Evolutionary conservation across 1,284 basidiomycete species (phyloP).

Genomic region (Moesziomyces antarcticus): DNA sequence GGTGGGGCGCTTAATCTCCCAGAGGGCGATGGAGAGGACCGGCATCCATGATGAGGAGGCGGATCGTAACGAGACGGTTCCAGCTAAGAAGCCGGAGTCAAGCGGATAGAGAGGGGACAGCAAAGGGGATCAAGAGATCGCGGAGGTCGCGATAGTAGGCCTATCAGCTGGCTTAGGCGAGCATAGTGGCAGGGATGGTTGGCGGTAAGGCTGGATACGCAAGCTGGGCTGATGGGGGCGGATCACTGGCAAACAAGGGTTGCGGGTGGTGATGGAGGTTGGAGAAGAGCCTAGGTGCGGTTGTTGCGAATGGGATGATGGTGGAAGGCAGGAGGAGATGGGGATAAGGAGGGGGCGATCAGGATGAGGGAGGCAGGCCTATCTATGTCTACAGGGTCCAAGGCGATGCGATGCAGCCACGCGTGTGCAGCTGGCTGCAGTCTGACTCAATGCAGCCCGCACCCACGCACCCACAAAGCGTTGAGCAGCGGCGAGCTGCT

Average conservation of each 20-base stretch:
- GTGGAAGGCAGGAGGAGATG: background rate
- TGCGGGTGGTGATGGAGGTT: background rate
- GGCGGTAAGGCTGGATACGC: background rate
- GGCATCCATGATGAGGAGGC: constrained; percentile 46
- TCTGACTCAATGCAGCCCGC: background rate
- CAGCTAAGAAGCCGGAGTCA: constrained; percentile 11
- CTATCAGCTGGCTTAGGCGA: constrained; percentile 17
- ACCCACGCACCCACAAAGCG: background rate
- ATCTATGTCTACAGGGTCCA: background rate
- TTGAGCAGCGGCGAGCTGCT: background rate
- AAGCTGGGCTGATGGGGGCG: background rate
- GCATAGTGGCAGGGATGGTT: constrained; percentile 11
- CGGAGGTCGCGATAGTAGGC: constrained; percentile 9
- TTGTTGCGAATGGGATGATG: background rate
- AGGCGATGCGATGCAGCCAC: background rate
- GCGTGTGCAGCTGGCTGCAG: background rate
- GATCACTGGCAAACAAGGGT: background rate
- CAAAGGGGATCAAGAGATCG: too few relatives aligned
- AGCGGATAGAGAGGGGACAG: constrained; percentile 14
- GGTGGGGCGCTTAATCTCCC: constrained; percentile 29
- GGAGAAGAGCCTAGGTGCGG: background rate
- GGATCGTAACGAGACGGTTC: constrained; percentile 11
- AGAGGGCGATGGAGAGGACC: constrained; percentile 23
- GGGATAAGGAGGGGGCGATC: background rate
- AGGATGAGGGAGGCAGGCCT: background rate